A percentile compares a stretch with the other conserved stretches of the same genome.
These are phyloP conservation scores for Globisporangium abappressorium DNA, from an alignment of 352 stramenopile species.

Conservation along the genomic window DNA sequence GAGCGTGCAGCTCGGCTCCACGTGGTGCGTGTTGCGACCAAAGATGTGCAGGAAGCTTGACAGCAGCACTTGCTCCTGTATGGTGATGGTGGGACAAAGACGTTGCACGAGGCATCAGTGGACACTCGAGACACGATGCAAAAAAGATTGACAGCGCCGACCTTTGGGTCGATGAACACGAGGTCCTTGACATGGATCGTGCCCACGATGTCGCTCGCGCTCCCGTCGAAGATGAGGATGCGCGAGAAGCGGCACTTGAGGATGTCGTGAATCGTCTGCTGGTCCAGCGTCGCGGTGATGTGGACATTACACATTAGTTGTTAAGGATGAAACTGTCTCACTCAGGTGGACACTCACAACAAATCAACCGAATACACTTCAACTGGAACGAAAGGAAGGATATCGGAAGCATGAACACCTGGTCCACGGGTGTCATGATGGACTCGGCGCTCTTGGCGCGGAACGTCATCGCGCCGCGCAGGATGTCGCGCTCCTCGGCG, in stretches of 20 bases:
- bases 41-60: slow-evolving; percentile 73
- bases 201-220: slow-evolving; percentile 92
- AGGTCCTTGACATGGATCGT: slow-evolving; percentile 99
- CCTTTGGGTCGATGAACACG: slow-evolving; percentile 98
- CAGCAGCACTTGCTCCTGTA: slow-evolving; percentile 58
- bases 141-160: slow-evolving; percentile 31
- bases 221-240: slow-evolving; percentile 89
- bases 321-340: not conserved
- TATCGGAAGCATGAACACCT: slow-evolving; percentile 95
- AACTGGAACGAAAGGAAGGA: slow-evolving; percentile 10
- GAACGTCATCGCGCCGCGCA: slow-evolving; percentile 95
- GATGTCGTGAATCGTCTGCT: slow-evolving; percentile 91
- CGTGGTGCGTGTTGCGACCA: slow-evolving; percentile 52
- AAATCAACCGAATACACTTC: not conserved
- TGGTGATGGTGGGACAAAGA: not conserved
- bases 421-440: slow-evolving; percentile 93
- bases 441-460: slow-evolving; percentile 88
- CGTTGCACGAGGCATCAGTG: no score
- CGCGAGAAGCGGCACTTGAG: slow-evolving; percentile 95
- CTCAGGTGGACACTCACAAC: not conserved
- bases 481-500: slow-evolving; percentile 91
- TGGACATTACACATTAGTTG: not conserved
- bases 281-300: slow-evolving; percentile 46
- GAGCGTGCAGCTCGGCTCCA: slow-evolving; percentile 91
- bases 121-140: no score